Percentiles rank a stretch among this genome's conserved stretches.
phyloP scores from a whole-genome alignment of 208 protist species.

The Herpetomonas samuelpessoai region DNA sequence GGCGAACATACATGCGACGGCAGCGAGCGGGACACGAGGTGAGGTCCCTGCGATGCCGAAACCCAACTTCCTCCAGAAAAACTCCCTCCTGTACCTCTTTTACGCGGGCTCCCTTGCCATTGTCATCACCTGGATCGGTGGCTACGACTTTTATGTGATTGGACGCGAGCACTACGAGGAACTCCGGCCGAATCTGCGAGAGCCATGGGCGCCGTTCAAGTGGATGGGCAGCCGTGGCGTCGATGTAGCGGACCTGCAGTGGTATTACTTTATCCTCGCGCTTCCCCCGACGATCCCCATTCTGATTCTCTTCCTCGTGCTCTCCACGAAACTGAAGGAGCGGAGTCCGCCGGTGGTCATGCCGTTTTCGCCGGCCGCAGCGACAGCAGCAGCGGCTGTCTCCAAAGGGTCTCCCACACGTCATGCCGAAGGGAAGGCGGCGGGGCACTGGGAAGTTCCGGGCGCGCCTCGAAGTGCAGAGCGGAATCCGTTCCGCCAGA shows the following conservation, averaged over 20 bases:
- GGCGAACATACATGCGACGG: no score
- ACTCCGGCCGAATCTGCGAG: conserved; percentile 24
- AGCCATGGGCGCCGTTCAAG: conserved; percentile 40
- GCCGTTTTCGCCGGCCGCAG: not conserved
- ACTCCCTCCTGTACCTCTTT: conserved; percentile 35
- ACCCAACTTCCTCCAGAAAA: conserved; percentile 27
- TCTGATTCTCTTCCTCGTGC: conserved; percentile 32
- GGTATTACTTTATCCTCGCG: conserved; percentile 50
- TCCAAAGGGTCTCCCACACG: not conserved
- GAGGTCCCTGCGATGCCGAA: not conserved
- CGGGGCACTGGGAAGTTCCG: not conserved
- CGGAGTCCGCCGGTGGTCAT: not conserved
- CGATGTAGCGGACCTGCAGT: conserved; percentile 62
- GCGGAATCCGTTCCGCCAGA: not conserved
- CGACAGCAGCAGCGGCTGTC: not conserved
- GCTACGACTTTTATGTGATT: conserved; percentile 29
- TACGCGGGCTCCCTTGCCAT: conserved; percentile 17
- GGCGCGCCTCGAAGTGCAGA: not conserved
- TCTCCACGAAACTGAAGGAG: conserved; percentile 16
- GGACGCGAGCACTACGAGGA: conserved; percentile 25
- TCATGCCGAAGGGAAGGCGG: not conserved
- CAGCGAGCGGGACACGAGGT: no score
- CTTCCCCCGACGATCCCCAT: conserved; percentile 36
- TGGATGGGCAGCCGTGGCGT: conserved; percentile 56
- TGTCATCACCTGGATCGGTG: conserved; percentile 19